Percentiles rank a stretch among this genome's conserved stretches.
These are phyloP conservation scores for Cicer yamashitae DNA, from an alignment of 306 rosid species.

Conservation along the genomic window DNA sequence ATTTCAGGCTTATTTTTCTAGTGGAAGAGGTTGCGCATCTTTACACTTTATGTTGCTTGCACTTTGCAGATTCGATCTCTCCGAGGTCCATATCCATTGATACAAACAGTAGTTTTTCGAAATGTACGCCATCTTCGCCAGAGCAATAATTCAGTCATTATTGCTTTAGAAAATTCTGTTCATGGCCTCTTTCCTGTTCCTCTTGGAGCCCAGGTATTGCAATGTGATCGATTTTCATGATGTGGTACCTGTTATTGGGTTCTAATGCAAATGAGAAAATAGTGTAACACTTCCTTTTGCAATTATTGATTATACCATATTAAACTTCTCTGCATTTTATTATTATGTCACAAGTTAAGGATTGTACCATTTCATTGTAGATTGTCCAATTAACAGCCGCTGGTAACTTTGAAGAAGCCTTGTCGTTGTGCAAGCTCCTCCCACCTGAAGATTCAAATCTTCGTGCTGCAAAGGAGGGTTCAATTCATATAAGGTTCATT, in stretches of 20 bases:
- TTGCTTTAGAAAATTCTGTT: conserved; percentile 80
- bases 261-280: conserved; percentile 36
- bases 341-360: conserved; percentile 33
- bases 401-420: conserved; percentile 95
- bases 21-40: conserved; percentile 35
- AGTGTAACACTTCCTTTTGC: conserved; percentile 31
- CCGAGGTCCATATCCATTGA: conserved; percentile 80
- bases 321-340: conserved; percentile 8
- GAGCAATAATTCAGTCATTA: conserved; percentile 63
- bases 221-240: conserved; percentile 1
- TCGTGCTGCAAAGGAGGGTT: conserved; percentile 92
- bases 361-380: conserved; percentile 56
- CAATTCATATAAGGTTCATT: conserved; percentile 88
- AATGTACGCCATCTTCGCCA: conserved; percentile 75
- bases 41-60: conserved; percentile 37
- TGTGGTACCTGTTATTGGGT: conserved; percentile 25
- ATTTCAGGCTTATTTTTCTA: conserved; percentile 5
- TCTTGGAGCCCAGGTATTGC: conserved; percentile 93
- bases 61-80: conserved; percentile 85
- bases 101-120: conserved; percentile 89
- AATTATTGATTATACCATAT: conserved; percentile 1
- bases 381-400: conserved; percentile 98
- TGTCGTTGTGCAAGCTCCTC: conserved; percentile 97
- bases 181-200: conserved; percentile 95
- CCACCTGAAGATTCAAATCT: conserved; percentile 97